Base-by-base conservation (phyloP, 768 basidiomycete genomes). In the Tricholoma sp. region DNA sequence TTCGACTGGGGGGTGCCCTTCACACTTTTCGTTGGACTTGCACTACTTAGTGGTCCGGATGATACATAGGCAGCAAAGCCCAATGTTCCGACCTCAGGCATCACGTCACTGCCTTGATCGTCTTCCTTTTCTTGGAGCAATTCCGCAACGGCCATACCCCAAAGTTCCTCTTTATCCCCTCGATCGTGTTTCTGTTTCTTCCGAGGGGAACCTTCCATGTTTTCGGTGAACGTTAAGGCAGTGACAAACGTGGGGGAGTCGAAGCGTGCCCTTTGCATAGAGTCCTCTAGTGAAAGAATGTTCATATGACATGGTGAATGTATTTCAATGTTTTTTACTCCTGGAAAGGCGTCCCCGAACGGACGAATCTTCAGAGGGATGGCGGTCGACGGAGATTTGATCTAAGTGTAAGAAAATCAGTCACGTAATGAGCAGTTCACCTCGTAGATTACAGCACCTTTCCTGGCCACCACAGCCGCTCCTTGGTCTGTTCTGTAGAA, bases 401-500 rank as follows among this genome's bases (percentile, higher is more conserved):
- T 61, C 71, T 70, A 34, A 19, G 39, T 12, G 9, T 24, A 52
- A 53, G 47, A 55, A 45, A 29, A 57, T 45, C 39, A 22, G 31
- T 41, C 55, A 31, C 62, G 57, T 39, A 27, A 49, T 9, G 50
- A 29, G 24, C 11, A 39, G 27, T 46, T 22, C 32, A 51, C 45
- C 52, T 43, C 58, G 58, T 54, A 56, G 58, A 56, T 59, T 22
- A 50, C 69, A 74, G 61, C 63, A 88, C 88, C 74, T 79, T 78
- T 27, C 77, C 85, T 19, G 88, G 88, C 88, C 88, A 90, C 88
- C 88, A 90, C 37, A 83, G 68, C 56, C 67, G 61, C 29, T 71
- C 69, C 11, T 58, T 67, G 2, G 64, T 66, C 29, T 54, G 43
- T 47, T 52, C 47, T 19, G 31, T 35, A 19, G n/a, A 10, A 37